Percentiles rank a stretch among this genome's conserved stretches.
These are phyloP conservation scores for Incumbomyces delicatus DNA, from an alignment of 2,329 filamentous ascomycete genomes.

Conservation along the genomic window DNA sequence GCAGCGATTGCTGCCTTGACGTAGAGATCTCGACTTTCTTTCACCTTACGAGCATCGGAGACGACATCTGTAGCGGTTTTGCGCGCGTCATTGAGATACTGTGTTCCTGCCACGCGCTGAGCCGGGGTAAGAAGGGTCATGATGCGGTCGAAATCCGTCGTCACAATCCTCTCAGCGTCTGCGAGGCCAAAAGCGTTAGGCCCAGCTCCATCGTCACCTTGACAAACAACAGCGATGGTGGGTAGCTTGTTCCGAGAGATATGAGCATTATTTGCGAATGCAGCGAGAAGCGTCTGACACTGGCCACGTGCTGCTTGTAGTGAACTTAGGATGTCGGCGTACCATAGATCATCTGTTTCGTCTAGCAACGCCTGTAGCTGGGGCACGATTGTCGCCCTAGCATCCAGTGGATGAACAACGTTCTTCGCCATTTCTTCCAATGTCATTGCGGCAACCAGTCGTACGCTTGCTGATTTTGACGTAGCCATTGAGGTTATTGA, in stretches of 20 bases:
- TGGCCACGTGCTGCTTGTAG: constrained; percentile 83
- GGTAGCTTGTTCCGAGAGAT: constrained; percentile 67
- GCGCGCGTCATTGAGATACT: constrained; percentile 69
- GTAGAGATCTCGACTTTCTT: constrained; percentile 72
- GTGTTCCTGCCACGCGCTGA: constrained; percentile 71
- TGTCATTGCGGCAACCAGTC: constrained; percentile 71
- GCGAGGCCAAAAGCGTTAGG: constrained; percentile 82
- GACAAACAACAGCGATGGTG: constrained; percentile 76
- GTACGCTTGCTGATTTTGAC: constrained; percentile 72
- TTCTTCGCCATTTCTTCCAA: constrained; percentile 79
- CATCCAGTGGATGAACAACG: constrained; percentile 25
- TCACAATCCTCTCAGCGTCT: constrained; percentile 80
- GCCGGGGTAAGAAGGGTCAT: constrained; percentile 83
- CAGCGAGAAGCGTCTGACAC: constrained; percentile 78
- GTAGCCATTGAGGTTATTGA: constrained; percentile 60
- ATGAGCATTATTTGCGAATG: constrained; percentile 86
- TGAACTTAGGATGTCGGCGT: constrained; percentile 82
- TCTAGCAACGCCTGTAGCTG: constrained; percentile 69
- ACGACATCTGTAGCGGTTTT: constrained; percentile 62
- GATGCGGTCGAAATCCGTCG: constrained; percentile 74
- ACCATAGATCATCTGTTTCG: constrained; percentile 67
- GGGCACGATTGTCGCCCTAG: constrained; percentile 39
- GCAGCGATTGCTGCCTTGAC: constrained; percentile 80
- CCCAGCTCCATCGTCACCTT: constrained; percentile 84
- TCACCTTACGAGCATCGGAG: constrained; percentile 66